Base-by-base conservation (phyloP, 2,329 filamentous ascomycete species). In the Pseudogymnoascus verrucosus region DNA sequence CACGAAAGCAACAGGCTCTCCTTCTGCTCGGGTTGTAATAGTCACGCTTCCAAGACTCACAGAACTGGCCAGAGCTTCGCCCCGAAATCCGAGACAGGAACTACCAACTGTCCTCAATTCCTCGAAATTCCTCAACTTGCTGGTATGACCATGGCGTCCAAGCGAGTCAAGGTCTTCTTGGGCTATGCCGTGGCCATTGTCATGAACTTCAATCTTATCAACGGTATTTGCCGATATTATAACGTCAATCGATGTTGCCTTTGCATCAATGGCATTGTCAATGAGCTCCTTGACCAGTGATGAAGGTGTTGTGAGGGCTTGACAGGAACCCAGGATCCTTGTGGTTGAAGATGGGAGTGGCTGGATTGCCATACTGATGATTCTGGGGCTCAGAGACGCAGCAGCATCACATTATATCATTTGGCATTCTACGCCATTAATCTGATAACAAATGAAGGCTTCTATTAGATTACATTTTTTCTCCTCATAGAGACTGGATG, bases 261-360 rank as follows among this genome's bases (percentile, higher is more conserved):
- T 78, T 6, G 89, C 88, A 73, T 93, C 89, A 19, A 93, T 80
- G 47, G 89, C 81, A 73, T 93, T 93, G 69, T 93, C 90, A 34
- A 93, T 74, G 3, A 93, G 83, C 74, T 93, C 90, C 71, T 93
- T 93, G 68, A 91, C 82, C 2, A 90, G 76, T 10, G 83, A 81
- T 11, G 79, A 76, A 0, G 89, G 81, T 6, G 84, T 83, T 4
- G 81, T 78, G 60, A 92, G 80, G 54, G 81, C 79, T 68, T 86
- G 79, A 2, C 83, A 79, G 6, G 88, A 85, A 37, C 85, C 82
- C 5, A 93, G 78, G 10, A 84, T 80, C 57, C 81, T 80, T 21
- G 81, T 76, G 12, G 82, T 79, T 2, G 78, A 74, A 39, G 76
- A 69, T 1, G 83, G 76, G 6, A 88, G 76, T 21, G 77, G 71